Evolutionary conservation across 345 rosid species (phyloP).

Genomic region (Eucalyptus regnans): DNA sequence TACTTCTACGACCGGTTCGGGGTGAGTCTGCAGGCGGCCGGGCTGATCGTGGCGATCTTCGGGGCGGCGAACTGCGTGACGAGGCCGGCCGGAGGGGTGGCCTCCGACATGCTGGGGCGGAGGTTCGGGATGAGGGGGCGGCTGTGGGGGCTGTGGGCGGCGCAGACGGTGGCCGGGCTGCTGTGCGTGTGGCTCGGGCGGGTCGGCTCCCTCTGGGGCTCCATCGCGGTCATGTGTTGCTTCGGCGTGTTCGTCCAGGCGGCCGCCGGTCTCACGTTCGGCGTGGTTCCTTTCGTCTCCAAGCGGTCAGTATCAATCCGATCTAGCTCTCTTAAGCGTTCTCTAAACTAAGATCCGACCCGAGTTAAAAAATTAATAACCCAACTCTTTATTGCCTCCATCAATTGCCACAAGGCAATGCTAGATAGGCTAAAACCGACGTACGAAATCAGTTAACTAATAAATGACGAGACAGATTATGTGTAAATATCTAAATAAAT

Average conservation of each 20-base stretch:
- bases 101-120: constrained; percentile 46
- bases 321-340: background rate
- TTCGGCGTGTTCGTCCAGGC: constrained; percentile 79
- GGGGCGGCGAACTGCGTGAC: constrained; percentile 52
- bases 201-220: constrained; percentile 39
- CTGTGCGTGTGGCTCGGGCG: constrained; percentile 54
- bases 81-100: constrained; percentile 64
- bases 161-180: constrained; percentile 56
- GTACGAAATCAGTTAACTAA: background rate
- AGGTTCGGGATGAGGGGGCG: constrained; percentile 72
- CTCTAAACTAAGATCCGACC: background rate
- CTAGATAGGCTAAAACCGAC: background rate
- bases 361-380: background rate
- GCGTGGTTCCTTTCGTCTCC: constrained; percentile 82
- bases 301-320: constrained; percentile 23
- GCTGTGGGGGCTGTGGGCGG: constrained; percentile 73
- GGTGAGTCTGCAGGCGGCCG: constrained; percentile 51
- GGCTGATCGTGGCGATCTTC: constrained; percentile 59
- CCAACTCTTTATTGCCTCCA: background rate
- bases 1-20: constrained; percentile 70
- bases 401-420: background rate
- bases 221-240: constrained; percentile 43
- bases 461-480: background rate
- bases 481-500: background rate
- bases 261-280: constrained; percentile 74